Evolutionary conservation across 768 basidiomycete genomes (phyloP), one percentile per base, ranked within the genome.

Genomic region (Tricholoma terreum): DNA sequence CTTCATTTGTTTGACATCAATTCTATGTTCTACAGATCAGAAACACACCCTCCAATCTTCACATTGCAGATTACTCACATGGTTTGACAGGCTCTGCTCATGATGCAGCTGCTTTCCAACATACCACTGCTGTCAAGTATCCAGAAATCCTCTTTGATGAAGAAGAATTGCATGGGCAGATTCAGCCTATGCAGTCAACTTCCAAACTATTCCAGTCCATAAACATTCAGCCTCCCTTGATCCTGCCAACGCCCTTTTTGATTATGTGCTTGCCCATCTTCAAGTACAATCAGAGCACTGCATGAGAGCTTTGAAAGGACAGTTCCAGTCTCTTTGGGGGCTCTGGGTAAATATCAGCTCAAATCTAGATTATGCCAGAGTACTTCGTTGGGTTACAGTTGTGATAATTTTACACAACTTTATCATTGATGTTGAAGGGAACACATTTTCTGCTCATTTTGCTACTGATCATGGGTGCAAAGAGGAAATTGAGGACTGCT

Each of bases 341-440:
- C 65, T 76, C 6, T 65, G 65, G 1, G 58, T 72, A 19, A 59
- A 56, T 15, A 74, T 76, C 51, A 63, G 65, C 22, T 59, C 60
- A 4, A 68, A 68, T 14, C 9, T 42, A 0, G 64, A 69, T 31
- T 71, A 76, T 58, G 4, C 49, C 12, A 33, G 43, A 9, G 72
- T 69, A 0, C 65, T 62, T 33, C 55, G 51, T 1, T 75, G 71
- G 73, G 67, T 75, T 38, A 67, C 58, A 2, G 52, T 70, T 55
- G 67, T 64, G 0, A 70, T 75, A 48, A 74, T 75, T 30, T 55
- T 76, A n/a, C 74, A 74, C 59, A 74, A 72, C 59, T 49, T 73
- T 21, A 58, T 73, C 14, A 68, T 73, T 42, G 67, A 72, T 38
- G 54, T 73, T 15, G 73, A 75, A 60, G 31, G 31, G 10, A 10